Conservation (phyloP, 192 early-diverging fungal species). For the Backusella australiensis region DNA sequence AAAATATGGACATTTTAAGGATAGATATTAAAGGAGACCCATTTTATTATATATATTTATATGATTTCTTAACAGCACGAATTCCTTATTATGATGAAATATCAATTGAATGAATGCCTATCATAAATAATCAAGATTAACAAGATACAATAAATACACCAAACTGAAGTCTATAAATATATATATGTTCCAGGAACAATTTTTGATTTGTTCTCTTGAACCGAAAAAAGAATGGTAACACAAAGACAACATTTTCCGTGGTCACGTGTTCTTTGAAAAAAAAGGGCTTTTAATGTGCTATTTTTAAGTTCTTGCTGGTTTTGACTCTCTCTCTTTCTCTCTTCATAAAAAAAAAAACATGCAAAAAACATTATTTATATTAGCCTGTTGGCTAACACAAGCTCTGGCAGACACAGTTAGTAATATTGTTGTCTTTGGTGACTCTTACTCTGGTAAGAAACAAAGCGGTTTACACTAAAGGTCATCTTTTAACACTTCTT, state of each 20-base stretch:
- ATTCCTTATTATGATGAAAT: too few species aligned
- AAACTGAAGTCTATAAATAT: background rate
- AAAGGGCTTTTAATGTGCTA: background rate
- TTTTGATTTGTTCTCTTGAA: background rate
- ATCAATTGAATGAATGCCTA: too few species aligned
- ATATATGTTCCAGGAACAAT: background rate
- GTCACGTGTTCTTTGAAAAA: background rate
- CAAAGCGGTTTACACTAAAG: background rate
- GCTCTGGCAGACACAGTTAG: conserved; percentile 5
- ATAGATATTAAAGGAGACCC: too few species aligned
- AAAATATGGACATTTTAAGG: too few species aligned
- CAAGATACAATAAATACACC: too few species aligned
- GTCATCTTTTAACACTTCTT: background rate
- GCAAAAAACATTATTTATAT: background rate
- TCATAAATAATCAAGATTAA: too few species aligned
- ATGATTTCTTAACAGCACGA: too few species aligned
- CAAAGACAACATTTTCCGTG: background rate
- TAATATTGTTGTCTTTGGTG: conserved; percentile 40
- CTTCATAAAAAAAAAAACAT: background rate
- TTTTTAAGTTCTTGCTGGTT: background rate
- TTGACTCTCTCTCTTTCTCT: too few species aligned
- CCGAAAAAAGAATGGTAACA: background rate
- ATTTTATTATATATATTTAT: too few species aligned
- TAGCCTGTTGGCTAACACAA: background rate
- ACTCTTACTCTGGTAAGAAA: conserved; percentile 35